Evolutionary conservation across 2,329 filamentous ascomycete genomes (phyloP).

Genomic region (Paradendryphiella salina): DNA sequence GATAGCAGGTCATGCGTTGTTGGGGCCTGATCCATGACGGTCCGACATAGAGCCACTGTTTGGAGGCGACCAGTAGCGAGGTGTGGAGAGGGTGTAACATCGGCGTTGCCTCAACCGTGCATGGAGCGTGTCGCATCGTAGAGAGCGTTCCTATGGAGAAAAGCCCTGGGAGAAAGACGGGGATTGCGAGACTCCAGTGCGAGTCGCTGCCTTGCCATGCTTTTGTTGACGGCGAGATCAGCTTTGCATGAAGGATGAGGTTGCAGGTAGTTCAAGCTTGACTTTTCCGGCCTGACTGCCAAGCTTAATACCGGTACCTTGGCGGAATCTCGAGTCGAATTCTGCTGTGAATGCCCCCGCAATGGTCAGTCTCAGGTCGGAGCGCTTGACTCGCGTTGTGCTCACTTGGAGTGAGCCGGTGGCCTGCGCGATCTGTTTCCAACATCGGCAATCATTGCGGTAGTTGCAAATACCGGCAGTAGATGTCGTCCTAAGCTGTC

Average conservation of each 20-base stretch:
- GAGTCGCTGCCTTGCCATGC: not conserved
- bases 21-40: not conserved
- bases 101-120: not conserved
- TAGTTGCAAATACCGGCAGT: not conserved
- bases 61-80: slow-evolving; percentile 3
- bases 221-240: not conserved
- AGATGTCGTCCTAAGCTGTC: too few relatives aligned
- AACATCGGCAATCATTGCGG: not conserved
- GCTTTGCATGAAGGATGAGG: not conserved
- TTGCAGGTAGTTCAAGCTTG: slow-evolving; percentile 4
- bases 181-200: not conserved
- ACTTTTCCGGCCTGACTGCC: slow-evolving; percentile 2
- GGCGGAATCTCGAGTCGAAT: slow-evolving; percentile 1
- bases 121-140: not conserved
- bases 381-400: slow-evolving; percentile 4
- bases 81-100: not conserved
- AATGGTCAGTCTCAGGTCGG: not conserved
- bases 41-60: not conserved
- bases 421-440: not conserved
- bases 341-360: not conserved
- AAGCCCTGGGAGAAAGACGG: not conserved
- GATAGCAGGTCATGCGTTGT: slow-evolving; percentile 4
- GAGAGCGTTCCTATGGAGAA: not conserved
- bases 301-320: slow-evolving; percentile 7
- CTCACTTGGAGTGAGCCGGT: not conserved